Conservation (phyloP, 352 stramenopile species). For the Plasmopara halstedii region DNA sequence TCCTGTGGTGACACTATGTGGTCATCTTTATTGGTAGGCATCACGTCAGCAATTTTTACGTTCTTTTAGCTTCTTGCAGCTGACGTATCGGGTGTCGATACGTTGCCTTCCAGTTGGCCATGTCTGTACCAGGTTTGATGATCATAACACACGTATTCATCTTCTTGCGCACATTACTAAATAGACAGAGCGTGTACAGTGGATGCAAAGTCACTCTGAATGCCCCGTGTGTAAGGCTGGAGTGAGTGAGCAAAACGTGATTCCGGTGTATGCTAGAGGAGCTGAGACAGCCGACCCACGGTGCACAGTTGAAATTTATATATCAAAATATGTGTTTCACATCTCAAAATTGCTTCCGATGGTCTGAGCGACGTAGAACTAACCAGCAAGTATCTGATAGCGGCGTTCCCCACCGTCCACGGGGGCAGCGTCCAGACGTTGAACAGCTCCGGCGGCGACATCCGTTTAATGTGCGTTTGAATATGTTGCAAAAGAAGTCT, state of each 20-base stretch:
- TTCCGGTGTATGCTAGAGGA: conserved; percentile 80
- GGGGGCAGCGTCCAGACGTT: conserved; percentile 50
- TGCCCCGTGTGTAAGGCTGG: conserved; percentile 89
- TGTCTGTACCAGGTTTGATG: conserved; percentile 72
- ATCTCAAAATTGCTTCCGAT: neutral
- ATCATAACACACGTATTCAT: neutral
- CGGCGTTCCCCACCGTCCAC: conserved; percentile 46
- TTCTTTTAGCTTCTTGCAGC: neutral
- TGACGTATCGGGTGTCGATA: conserved; percentile 10
- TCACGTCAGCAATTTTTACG: neutral
- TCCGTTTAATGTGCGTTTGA: conserved; percentile 31
- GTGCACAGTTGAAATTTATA: no score
- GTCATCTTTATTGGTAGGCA: conserved; percentile 84
- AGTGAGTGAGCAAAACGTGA: conserved; percentile 85
- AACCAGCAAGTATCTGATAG: conserved; percentile 17
- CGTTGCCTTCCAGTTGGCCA: conserved; percentile 44
- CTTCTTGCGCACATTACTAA: neutral
- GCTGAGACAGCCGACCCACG: conserved; percentile 62
- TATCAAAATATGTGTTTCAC: no score
- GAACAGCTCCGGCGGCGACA: conserved; percentile 49
- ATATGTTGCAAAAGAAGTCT: neutral
- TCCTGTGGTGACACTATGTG: conserved; percentile 85
- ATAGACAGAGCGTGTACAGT: conserved; percentile 19
- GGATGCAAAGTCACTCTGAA: conserved; percentile 72
- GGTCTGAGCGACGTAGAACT: conserved; percentile 9